Evolutionary conservation across 1,284 basidiomycete species (phyloP).

Genomic region (Cryptococcus amylolentus): DNA sequence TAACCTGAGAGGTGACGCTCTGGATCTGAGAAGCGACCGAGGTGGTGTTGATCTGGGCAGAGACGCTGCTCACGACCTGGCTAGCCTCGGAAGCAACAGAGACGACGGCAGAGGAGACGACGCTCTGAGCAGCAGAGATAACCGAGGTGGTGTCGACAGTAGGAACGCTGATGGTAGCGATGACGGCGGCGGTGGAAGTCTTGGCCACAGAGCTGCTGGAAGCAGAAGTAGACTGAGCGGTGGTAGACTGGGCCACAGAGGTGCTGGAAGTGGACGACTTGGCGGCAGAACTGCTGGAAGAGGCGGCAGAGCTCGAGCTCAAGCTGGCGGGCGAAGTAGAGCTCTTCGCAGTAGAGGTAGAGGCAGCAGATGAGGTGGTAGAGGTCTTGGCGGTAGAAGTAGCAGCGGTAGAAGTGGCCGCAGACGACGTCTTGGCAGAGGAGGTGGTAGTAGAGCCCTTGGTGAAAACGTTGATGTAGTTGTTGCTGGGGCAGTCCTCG

Average conservation of each 20-base stretch:
- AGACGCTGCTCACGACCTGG: not conserved
- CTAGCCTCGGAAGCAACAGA: not conserved
- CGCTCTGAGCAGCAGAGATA: conserved; percentile 1
- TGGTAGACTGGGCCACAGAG: conserved; percentile 1
- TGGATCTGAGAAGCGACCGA: conserved; percentile 1
- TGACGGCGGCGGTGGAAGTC: conserved; percentile 6
- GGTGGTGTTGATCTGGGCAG: not conserved
- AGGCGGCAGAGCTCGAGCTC: conserved; percentile 2
- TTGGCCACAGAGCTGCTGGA: conserved; percentile 1
- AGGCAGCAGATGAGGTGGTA: conserved; percentile 3
- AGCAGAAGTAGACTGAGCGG: conserved; percentile 5
- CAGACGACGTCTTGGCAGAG: not conserved
- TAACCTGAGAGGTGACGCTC: not conserved
- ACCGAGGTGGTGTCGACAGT: conserved; percentile 4
- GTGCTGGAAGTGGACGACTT: not conserved
- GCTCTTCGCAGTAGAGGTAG: conserved; percentile 5
- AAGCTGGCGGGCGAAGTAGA: conserved; percentile 7
- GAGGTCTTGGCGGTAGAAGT: not conserved
- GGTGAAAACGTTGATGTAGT: conserved; percentile 49
- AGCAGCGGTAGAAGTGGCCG: conserved; percentile 1
- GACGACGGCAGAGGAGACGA: not conserved
- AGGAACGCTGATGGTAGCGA: not conserved
- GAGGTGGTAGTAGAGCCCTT: not conserved
- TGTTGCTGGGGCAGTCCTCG: conserved; percentile 29
- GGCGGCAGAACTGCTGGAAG: not conserved